Evolutionary conservation across 495 filamentous ascomycete genomes (phyloP), one percentile per base, ranked within the genome.

Genomic region (Immersiella caudata): DNA sequence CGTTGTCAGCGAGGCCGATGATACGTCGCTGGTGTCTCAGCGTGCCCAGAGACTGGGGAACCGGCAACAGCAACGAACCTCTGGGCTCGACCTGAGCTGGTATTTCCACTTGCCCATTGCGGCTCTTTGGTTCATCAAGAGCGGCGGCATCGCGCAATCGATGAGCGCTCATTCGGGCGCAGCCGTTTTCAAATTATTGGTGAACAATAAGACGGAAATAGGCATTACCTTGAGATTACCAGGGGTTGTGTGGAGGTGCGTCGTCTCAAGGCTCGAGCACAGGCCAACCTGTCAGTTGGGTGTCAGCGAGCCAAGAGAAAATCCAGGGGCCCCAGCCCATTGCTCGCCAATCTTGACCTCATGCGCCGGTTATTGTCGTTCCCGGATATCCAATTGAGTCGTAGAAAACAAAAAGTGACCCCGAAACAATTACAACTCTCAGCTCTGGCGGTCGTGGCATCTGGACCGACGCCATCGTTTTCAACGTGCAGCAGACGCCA

Each of bases 1-100:
- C 52, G n/a, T 26, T 55, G 52, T 26, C 52, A 24, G 52, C 52
- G 52, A 24, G 52, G 52, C 20, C 24, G 52, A 55, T 55, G 52
- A 55, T 55, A 55, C 52, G 52, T 22, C 52, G 49, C 52, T 55
- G 52, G 52, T 26, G 52, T 55, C 52, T 55, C 21, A 55, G 20
- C 14, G 52, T 11, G 20, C 52, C 24, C 52, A 7, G 2, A 11
- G 8, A 24, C 52, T 6, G 21, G 21, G 52, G 52, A 26, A 55
- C 20, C 52, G n/a, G 24, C 52, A 55, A 22, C 52, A n/a, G 40
- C 40, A 5, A 46, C 40, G 40, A 46, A 46, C 40, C 40, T 46
- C 40, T 46, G 40, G 40, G 40, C 40, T 46, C 11, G 40, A 46
- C 40, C 40, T 11, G 25, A n/a, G 9, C 52, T 55, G 20, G 52